Base-by-base conservation (phyloP, 192 early-diverging fungal genomes). In the Powellomyces hirtus region DNA sequence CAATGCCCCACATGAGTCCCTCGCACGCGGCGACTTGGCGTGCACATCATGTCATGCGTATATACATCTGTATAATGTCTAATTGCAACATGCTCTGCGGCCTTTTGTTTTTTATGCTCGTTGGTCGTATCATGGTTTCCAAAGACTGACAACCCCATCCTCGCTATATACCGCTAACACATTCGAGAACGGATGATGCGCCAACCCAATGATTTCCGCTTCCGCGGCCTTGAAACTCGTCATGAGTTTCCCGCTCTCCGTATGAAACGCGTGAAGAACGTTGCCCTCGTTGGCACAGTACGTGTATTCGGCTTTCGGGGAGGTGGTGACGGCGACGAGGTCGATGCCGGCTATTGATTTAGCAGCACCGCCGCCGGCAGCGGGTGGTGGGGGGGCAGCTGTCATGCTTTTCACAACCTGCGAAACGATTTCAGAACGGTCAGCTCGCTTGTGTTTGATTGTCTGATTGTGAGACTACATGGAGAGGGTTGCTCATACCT, bases 161-260 rank as follows among this genome's bases (percentile, higher is more conserved):
- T 92, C 89, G 14, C 78, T 80, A 63, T 84, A 82, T 11, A 84
- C 65, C 1, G 89, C 90, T 38, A 91, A 18, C 37, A 95, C 83
- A 70, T 95, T 98, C 11, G 92, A 79, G 31, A 84, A 86, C 18
- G 96, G 96, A 79, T 98, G 96, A 34, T 86, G 75, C 0, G 81
- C 78, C 40, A 96, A 78, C 1, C 92, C 92, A 63, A 90, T 85
- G 0, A 96, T 80, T 49, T 95, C 92, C 0, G 79, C 65, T 13
- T 88, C 86, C 0, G 83, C 77, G 1, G 87, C 73, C 72, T 88
- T 83, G 36, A 75, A 62, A 7, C 75, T 36, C 7, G 66, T 66
- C 3, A 83, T 71, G 11, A 81, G 44, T 6, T 73, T 70, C 0
- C 90, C 92, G 26, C 82, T 83, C 16, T 87, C 85, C 0, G 82